Evolutionary conservation across 192 early-diverging fungal species (phyloP), one percentile per base, ranked within the genome.

Genomic region (Obelidium mucronatum): DNA sequence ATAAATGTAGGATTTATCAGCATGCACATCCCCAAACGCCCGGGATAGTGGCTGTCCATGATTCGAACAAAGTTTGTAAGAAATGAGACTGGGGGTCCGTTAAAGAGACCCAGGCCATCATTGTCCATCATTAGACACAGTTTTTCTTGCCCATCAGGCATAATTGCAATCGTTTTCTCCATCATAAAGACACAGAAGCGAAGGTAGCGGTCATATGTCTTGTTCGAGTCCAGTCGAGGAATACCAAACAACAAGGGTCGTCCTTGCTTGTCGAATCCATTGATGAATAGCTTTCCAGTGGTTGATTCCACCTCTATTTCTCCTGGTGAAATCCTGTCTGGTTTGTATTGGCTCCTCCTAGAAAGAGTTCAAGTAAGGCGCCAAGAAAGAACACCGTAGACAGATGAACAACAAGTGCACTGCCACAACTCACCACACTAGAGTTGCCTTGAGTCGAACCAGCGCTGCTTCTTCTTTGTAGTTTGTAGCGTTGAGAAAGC

Each of bases 41-140:
- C 96, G 3, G 95, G 95, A 65, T 97, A 98, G 84, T 98, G 96
- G 59, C 87, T 91, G 37, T 64, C 89, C n/a, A 98, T 79, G 19
- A 93, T 88, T 52, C 93, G 79, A 66, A 97, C 78, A 70, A 95
- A 94, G 28, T 77, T 67, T 35, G 64, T 77, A 1, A 79, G 37
- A 28, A 83, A 65, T 39, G 67, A 72, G 11, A 82, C 31, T 19
- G 86, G 82, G 24, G 82, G 61, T 71, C 94, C 90, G 55, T 90
- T 93, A 5, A 90, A 88, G 1, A 94, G 89, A 15, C 84, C 86
- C 11, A 95, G 78, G 26, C 91, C 88, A 3, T 91, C 88, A 75
- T 93, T 93, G 63, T 98, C 96, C 58, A 98, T 88, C 44, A 95
- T 79, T 63, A 98, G 84, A 22, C 84, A 81, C 19, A 98, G 78